These are phyloP conservation scores for Suillus clintonianus DNA, from an alignment of 768 basidiomycete genomes.

Conservation along the genomic window DNA sequence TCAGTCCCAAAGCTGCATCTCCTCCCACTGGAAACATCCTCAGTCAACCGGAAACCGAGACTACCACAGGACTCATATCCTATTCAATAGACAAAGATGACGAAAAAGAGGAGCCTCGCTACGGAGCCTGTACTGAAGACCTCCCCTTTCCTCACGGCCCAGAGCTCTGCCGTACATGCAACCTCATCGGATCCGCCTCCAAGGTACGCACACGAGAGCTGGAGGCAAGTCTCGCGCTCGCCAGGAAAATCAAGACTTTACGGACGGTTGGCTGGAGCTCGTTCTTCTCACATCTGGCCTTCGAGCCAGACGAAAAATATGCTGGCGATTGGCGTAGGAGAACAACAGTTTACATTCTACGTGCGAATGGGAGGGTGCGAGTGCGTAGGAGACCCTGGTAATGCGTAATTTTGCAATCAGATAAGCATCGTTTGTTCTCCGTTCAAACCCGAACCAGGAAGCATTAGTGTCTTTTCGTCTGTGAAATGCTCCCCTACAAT, in stretches of 20 bases:
- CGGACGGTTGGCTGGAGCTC: conserved; percentile 55
- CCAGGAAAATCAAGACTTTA: conserved; percentile 44
- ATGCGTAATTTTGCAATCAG: not conserved
- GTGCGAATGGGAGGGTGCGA: conserved; percentile 41
- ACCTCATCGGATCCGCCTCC: conserved; percentile 20
- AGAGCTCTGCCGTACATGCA: conserved; percentile 40
- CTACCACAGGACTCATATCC: conserved; percentile 18
- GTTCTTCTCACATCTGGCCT: conserved; percentile 35
- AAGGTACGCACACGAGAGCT: conserved; percentile 47
- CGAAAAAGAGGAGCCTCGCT: not conserved
- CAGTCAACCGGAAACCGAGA: conserved; percentile 26
- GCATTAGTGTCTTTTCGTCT: not conserved
- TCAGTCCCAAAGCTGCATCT: conserved; percentile 8
- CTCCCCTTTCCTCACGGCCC: conserved; percentile 33
- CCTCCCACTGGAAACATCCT: conserved; percentile 13
- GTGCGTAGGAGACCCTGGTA: conserved; percentile 46
- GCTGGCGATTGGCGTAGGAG: conserved; percentile 24
- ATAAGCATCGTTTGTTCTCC: not conserved
- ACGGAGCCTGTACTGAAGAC: conserved; percentile 6
- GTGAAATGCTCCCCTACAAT: not conserved
- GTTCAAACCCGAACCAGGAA: not conserved
- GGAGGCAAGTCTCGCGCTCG: conserved; percentile 46
- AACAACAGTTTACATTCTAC: conserved; percentile 44
- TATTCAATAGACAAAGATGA: conserved; percentile 21
- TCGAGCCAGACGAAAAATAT: conserved; percentile 16